Base-by-base conservation (phyloP, 108 stramenopile genomes). In the Cyclotella baltica region DNA sequence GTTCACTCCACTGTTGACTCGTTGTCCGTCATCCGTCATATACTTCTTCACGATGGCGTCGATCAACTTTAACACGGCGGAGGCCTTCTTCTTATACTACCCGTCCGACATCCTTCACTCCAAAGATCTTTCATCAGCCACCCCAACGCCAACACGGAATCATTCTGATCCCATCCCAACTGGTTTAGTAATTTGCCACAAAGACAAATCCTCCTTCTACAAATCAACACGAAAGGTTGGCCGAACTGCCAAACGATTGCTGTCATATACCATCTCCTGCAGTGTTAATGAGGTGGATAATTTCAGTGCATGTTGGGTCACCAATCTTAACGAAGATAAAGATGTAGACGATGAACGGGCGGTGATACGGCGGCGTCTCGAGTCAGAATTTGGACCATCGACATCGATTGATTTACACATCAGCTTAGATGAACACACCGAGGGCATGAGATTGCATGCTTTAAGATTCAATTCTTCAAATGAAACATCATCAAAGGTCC, bases 361-460 rank as follows among this genome's bases (percentile, higher is more conserved):
- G 19, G 50, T 53, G 22, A 36, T 70, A 16, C 57, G 58, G 15
- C 22, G 38, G 18, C 57, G 70, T 8, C 57, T 71, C 15, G 38
- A 34, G 3, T 37, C 34, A 23, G 70, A 71, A 59, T 71, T 71
- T 36, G 70, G 36, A 40, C 53, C 70, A 28, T 55, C 51, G 16
- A 51, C 6, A n/a, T 28, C 20, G 37, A 13, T 20, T 1, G 30
- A 62, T n/a, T 33, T 33, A 10, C 13, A 3, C 1, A 0, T 62
- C 2, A n/a, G 20, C 27, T 11, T 55, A n/a, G 37, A 53, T 58
- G 23, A 25, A 0, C 9, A 38, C 52, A 43, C 34, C 4, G 19
- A 31, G 23, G 36, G 34, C 0, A 57, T 57, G 19, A 28, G 13
- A 33, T 25, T 71, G 23, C 18, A 58, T 23, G 70, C 9, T 19